These are phyloP conservation scores for Mycocentrospora acerina DNA, from an alignment of 2,329 filamentous ascomycete genomes.

Conservation along the genomic window DNA sequence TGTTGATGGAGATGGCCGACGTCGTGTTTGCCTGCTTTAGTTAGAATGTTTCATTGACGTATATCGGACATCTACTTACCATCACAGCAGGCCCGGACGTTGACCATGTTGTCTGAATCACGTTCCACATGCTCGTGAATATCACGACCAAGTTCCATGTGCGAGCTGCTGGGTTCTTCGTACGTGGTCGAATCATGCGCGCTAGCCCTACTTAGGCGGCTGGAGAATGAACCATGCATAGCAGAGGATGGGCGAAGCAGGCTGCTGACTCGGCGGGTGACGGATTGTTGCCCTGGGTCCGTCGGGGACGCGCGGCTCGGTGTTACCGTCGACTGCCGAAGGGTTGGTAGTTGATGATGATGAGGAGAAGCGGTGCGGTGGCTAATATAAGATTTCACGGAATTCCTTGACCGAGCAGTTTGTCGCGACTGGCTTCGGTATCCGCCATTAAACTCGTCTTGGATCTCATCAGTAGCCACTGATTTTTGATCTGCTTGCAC, in stretches of 20 bases:
- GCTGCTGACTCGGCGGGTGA: slow-evolving; percentile 48
- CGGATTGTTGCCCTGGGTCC: slow-evolving; percentile 44
- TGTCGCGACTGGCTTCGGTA: slow-evolving; percentile 53
- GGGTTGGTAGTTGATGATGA: slow-evolving; percentile 44
- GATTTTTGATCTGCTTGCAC: slow-evolving; percentile 52
- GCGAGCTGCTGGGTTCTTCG: slow-evolving; percentile 64
- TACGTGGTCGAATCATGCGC: slow-evolving; percentile 39
- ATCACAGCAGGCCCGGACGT: slow-evolving; percentile 96
- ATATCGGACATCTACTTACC: slow-evolving; percentile 60
- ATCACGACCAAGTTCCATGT: slow-evolving; percentile 74
- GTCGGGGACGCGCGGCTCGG: slow-evolving; percentile 30
- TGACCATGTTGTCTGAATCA: slow-evolving; percentile 80
- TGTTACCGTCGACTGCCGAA: slow-evolving; percentile 48
- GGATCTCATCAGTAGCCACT: slow-evolving; percentile 61
- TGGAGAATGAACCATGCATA: slow-evolving; percentile 54
- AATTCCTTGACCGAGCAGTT: slow-evolving; percentile 57
- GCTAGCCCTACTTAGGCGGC: slow-evolving; percentile 46
- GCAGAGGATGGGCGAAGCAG: slow-evolving; percentile 47
- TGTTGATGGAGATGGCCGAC: slow-evolving; percentile 48
- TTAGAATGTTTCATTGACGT: slow-evolving; percentile 13
- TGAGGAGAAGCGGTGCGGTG: slow-evolving; percentile 45
- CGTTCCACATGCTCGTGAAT: slow-evolving; percentile 77
- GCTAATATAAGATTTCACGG: slow-evolving; percentile 79
- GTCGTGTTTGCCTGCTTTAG: slow-evolving; percentile 50
- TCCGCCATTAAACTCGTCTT: slow-evolving; percentile 75